Evolutionary conservation across 2,329 filamentous ascomycete genomes (phyloP).

Genomic region (Tolypocladium endophyticum): DNA sequence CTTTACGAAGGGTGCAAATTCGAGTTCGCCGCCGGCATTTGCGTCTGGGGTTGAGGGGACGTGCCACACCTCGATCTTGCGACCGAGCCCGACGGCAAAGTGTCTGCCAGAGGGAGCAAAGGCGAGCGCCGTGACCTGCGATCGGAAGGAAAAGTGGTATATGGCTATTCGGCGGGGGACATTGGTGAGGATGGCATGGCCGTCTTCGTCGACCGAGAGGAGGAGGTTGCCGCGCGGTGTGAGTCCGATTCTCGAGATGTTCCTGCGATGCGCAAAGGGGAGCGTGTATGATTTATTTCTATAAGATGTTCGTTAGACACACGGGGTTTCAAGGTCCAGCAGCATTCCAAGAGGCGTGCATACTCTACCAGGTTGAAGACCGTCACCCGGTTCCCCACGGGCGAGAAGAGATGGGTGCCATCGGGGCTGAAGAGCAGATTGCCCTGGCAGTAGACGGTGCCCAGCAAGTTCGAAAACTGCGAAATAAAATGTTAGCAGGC

Average conservation of each 20-base stretch:
- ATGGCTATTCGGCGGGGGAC: conserved; percentile 75
- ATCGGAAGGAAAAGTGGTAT: conserved; percentile 92
- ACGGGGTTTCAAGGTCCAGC: background rate
- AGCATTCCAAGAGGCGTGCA: conserved; percentile 12
- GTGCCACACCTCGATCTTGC: conserved; percentile 90
- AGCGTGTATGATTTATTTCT: conserved; percentile 84
- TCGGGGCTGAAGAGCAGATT: conserved; percentile 95
- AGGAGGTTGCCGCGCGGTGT: conserved; percentile 86
- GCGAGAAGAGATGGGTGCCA: conserved; percentile 89
- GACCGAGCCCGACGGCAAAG: conserved; percentile 80
- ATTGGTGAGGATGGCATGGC: conserved; percentile 86
- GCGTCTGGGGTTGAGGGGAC: conserved; percentile 83
- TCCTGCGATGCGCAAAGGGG: conserved; percentile 85
- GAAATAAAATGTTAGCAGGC: background rate
- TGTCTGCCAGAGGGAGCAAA: conserved; percentile 87
- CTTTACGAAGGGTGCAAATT: conserved; percentile 89
- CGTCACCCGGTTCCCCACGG: conserved; percentile 90
- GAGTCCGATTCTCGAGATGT: conserved; percentile 80
- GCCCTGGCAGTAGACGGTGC: conserved; percentile 96
- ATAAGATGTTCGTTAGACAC: conserved; percentile 20
- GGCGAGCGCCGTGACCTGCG: conserved; percentile 68
- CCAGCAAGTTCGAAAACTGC: conserved; percentile 95
- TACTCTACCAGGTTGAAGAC: conserved; percentile 96
- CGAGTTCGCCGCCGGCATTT: conserved; percentile 68
- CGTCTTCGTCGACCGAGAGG: conserved; percentile 88